Base-by-base conservation (phyloP, 208 protist species). In the Acanthamoeba sp. region DNA sequence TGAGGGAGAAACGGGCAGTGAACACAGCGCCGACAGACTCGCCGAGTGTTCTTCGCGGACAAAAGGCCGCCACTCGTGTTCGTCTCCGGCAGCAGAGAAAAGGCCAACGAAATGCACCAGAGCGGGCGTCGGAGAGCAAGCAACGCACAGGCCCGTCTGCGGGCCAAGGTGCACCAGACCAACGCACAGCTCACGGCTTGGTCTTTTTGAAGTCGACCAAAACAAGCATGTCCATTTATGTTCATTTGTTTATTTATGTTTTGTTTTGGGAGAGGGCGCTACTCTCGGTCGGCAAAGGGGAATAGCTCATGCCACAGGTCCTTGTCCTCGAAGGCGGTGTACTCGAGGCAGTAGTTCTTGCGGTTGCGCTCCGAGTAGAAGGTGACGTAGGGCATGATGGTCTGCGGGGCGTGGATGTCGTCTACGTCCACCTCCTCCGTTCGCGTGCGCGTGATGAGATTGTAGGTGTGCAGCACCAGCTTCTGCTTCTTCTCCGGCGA, bases 351-450 rank as follows among this genome's bases (percentile, higher is more conserved):
- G 76, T 85, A 85, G 45, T 85, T 85, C 76, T 85, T 85, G 45
- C 29, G 18, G 76, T 85, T 85, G 14, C 76, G 38, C 32, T 85
- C 76, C 38, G 76, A 85, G 76, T 59, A 59, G 76, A 85, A 85
- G n/a, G 76, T 85, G 76, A 85, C 32, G 42, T 85, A 85, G 48
- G 76, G 76, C 76, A 85, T 85, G 76, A 85, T 85, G 76, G 76
- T 85, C 45, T 50, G 38, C 76, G 76, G 76, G 0, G 76, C n/a
- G 10, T 85, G 20, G 76, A 85, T 85, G 45, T 85, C 76, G 45
- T 85, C 76, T n/a, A 85, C 45, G 20, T 85, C 76, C 6, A 85
- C 76, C 45, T 85, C 76, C 76, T 85, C 76, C 38, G 7, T 18
- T 9, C 76, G 76, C 24, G 45, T 85, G 14, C 76, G 38, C 42